Evolutionary conservation across 2,329 filamentous ascomycete genomes (phyloP), one percentile per base, ranked within the genome.

Genomic region (Alternaria alternata): DNA sequence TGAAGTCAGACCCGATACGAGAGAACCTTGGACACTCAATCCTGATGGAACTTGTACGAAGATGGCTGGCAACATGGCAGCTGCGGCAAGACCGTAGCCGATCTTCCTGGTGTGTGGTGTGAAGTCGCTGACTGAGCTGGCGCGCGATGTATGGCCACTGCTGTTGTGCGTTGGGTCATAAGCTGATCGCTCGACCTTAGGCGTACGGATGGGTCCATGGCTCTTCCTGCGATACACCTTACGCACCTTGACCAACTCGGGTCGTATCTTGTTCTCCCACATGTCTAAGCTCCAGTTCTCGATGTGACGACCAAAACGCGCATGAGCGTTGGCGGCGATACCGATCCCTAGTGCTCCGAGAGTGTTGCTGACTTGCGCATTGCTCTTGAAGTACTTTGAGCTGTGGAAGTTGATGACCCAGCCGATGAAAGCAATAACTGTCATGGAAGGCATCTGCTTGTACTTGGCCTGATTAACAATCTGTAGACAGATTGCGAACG

Each of bases 21-120:
- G 72, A 14, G 81, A 84, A 1, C 87, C 87, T 53, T 81, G 83
- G 1, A 87, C 86, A 3, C 86, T 85, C 3, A 89, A 78, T 1
- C 87, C 87, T 3, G 82, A 85, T 0, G 87, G 87, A 0, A 89
- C 87, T 60, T 88, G 85, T 2, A 88, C 86, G 64, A 96, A 96
- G 64, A 97, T 96, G 5, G 91, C 93, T 0, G 93, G 93, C 9
- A 97, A 81, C 84, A 97, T 92, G 1, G 91, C 90, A 0, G 92
- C 92, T 0, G 93, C 93, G 0, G 93, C 93, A 3, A 96, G 86
- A 1, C 91, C 91, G 74, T 94, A 93, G 12, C 90, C 88, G 6
- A 79, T 77, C 39, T 78, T 78, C 24, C 77, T 76, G 1, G 65
- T 63, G 30, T 72, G 67, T 1, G 77, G 75, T 6, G 72, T 69